phyloP scores from a whole-genome alignment of 352 stramenopile species.

The Pythium rhizo-oryzae region DNA sequence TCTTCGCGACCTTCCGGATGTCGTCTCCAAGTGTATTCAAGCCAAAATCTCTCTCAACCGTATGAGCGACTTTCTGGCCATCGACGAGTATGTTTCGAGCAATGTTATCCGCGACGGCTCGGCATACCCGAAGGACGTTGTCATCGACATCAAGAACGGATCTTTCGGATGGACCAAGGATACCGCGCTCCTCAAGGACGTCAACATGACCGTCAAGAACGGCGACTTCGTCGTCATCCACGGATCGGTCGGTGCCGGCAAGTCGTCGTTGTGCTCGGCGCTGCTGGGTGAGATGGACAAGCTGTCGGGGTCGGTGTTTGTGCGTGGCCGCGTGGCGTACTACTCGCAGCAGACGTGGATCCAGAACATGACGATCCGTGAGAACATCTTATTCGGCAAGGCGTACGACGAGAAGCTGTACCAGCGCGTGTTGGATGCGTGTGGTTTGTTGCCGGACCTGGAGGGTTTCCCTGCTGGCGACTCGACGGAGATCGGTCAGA shows the following conservation, averaged over 20 bases:
- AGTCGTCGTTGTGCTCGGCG: slow-evolving; percentile 55
- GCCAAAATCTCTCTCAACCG: too few species aligned
- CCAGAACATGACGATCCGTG: slow-evolving; percentile 92
- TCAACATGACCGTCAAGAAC: slow-evolving; percentile 42
- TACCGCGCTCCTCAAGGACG: slow-evolving; percentile 29
- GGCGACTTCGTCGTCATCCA: slow-evolving; percentile 55
- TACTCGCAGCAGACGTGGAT: slow-evolving; percentile 94
- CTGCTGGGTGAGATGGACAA: slow-evolving; percentile 86
- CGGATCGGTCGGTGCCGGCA: slow-evolving; percentile 50
- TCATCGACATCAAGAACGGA: slow-evolving; percentile 35
- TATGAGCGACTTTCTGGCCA: slow-evolving; percentile 41
- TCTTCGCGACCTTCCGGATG: slow-evolving; percentile 14
- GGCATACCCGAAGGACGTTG: slow-evolving; percentile 15
- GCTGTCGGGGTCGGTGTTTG: slow-evolving; percentile 46
- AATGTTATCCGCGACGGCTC: slow-evolving; percentile 28
- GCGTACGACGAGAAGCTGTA: slow-evolving; percentile 55
- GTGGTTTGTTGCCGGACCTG: slow-evolving; percentile 88
- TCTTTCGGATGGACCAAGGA: slow-evolving; percentile 41
- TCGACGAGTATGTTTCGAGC: too few species aligned
- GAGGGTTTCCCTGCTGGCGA: slow-evolving; percentile 83
- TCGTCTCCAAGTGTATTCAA: too few species aligned
- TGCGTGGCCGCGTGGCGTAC: slow-evolving; percentile 52
- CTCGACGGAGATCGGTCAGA: slow-evolving; percentile 95
- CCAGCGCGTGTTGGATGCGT: slow-evolving; percentile 64
- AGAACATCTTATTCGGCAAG: slow-evolving; percentile 95